phyloP scores from a whole-genome alignment of 31 red algal genomes.

The Bonnemaisonia californica region DNA sequence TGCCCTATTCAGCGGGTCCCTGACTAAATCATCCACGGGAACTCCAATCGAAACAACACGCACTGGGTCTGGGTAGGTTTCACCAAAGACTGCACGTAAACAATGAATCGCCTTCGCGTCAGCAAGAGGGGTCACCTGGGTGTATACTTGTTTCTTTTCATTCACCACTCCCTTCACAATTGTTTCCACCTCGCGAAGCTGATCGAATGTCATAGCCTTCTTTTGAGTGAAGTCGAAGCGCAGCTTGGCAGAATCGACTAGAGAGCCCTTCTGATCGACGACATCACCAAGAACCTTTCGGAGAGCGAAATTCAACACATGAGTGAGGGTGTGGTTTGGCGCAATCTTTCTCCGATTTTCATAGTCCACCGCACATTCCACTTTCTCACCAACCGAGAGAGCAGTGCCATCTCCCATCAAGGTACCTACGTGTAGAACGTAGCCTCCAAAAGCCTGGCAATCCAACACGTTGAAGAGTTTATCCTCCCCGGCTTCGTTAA shows the following conservation, averaged over 20 bases:
- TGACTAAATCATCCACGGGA: slow-evolving; percentile 81
- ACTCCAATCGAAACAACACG: slow-evolving; percentile 88
- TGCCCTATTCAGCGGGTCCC: slow-evolving; percentile 69
- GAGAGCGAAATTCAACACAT: slow-evolving; percentile 91
- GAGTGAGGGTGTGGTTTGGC: slow-evolving; percentile 95
- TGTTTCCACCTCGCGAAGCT: slow-evolving; percentile 72
- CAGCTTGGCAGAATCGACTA: slow-evolving; percentile 90
- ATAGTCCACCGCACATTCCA: slow-evolving; percentile 74
- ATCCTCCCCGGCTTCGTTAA: slow-evolving; percentile 38
- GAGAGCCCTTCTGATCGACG: slow-evolving; percentile 84
- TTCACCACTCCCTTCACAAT: slow-evolving; percentile 51
- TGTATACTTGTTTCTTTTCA: slow-evolving; percentile 69
- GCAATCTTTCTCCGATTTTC: slow-evolving; percentile 79
- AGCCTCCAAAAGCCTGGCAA: slow-evolving; percentile 79
- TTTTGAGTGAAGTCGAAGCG: slow-evolving; percentile 95
- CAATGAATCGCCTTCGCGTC: slow-evolving; percentile 80
- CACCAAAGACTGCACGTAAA: slow-evolving; percentile 93
- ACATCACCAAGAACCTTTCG: slow-evolving; percentile 81
- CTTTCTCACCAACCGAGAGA: slow-evolving; percentile 52
- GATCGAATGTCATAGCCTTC: slow-evolving; percentile 47
- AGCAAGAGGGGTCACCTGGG: slow-evolving; percentile 66
- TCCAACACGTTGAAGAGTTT: slow-evolving; percentile 70
- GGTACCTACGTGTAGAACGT: slow-evolving; percentile 80
- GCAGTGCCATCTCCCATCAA: slow-evolving; percentile 28
- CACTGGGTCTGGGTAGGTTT: slow-evolving; percentile 94